Evolutionary conservation across 1,284 basidiomycete species (phyloP).

Genomic region (Microbotryum silenes-acaulis): DNA sequence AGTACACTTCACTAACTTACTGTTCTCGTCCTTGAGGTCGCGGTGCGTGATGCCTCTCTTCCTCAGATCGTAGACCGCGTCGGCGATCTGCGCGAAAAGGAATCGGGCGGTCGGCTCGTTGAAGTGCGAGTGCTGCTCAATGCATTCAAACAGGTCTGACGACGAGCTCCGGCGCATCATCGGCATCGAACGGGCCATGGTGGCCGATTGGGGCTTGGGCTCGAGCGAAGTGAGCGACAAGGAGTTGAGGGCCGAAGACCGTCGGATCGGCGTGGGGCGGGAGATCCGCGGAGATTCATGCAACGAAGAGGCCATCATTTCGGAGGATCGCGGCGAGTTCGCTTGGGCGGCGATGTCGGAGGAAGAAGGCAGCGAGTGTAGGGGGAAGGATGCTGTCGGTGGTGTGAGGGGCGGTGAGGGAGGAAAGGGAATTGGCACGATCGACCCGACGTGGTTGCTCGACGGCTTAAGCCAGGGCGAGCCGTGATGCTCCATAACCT

Average conservation of each 20-base stretch:
- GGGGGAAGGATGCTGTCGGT: not conserved
- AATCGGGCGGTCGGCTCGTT: constrained; percentile 59
- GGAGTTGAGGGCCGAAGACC: not conserved
- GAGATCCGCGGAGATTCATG: not conserved
- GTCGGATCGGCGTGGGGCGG: constrained; percentile 1
- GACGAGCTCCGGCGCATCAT: constrained; percentile 62
- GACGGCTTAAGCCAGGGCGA: constrained; percentile 56
- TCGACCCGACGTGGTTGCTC: not conserved
- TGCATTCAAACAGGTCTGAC: constrained; percentile 86
- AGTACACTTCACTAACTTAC: not conserved
- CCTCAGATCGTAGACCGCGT: constrained; percentile 38
- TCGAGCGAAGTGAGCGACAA: too few relatives aligned
- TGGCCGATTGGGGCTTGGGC: not conserved
- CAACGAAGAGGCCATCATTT: too few relatives aligned
- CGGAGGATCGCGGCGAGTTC: too few relatives aligned
- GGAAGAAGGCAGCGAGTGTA: not conserved
- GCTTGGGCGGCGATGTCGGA: not conserved
- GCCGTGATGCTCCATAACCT: constrained; percentile 82
- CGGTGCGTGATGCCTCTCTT: constrained; percentile 39
- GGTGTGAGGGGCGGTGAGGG: constrained; percentile 9
- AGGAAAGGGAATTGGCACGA: constrained; percentile 3
- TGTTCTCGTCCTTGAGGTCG: constrained; percentile 44
- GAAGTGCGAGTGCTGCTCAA: constrained; percentile 73
- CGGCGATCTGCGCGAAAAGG: constrained; percentile 41
- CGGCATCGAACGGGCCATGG: constrained; percentile 25